These are phyloP conservation scores for Fusarium subtropicale DNA, from an alignment of 2,329 filamentous ascomycete species.

Conservation along the genomic window DNA sequence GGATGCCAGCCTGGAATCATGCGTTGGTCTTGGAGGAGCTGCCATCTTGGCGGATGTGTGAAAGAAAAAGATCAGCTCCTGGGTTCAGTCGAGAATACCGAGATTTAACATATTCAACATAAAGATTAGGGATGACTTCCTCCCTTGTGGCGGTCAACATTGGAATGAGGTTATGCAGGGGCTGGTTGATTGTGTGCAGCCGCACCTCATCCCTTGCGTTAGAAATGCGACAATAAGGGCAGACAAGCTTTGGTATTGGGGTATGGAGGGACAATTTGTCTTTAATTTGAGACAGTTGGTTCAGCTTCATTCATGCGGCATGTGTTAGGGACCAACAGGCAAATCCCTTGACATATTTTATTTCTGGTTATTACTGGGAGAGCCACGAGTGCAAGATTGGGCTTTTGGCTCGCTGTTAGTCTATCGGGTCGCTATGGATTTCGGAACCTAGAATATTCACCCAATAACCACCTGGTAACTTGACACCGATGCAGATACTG, in stretches of 20 bases:
- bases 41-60: neutral
- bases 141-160: neutral
- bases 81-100: accelerated
- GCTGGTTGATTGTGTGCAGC: neutral
- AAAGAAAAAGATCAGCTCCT: neutral
- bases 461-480: neutral
- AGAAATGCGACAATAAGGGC: neutral
- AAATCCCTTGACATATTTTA: neutral
- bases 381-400: neutral
- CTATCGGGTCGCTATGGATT: neutral
- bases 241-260: neutral
- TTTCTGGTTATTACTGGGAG: neutral
- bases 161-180: neutral
- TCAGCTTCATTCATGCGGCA: neutral
- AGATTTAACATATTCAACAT: neutral
- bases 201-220: neutral
- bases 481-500: no score
- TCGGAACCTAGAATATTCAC: neutral
- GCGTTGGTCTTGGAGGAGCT: neutral
- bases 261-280: neutral
- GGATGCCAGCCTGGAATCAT: neutral
- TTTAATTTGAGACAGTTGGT: neutral
- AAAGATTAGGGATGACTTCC: neutral
- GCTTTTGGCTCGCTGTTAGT: neutral
- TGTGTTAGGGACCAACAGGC: neutral